Conservation (phyloP, 1,284 basidiomycete species). For the Sanghuangporus weigelae region DNA sequence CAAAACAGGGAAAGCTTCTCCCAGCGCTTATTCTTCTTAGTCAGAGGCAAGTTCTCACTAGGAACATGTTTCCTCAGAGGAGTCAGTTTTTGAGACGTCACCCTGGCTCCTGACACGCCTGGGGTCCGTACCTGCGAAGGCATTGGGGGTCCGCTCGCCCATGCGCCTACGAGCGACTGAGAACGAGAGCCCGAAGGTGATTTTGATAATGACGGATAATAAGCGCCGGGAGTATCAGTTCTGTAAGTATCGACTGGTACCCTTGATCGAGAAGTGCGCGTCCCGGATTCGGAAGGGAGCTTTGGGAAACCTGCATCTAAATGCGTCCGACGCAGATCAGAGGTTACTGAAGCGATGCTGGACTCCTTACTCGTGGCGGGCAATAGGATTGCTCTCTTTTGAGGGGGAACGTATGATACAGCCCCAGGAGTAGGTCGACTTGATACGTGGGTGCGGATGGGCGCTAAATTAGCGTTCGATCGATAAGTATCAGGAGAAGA, state of each 20-base stretch:
- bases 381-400: background rate
- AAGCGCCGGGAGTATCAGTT: background rate
- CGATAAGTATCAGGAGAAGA: background rate
- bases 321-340: background rate
- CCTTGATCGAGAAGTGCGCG: background rate
- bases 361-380: background rate
- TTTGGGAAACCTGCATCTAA: background rate
- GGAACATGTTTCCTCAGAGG: background rate
- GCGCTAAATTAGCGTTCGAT: background rate
- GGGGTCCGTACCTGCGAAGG: background rate
- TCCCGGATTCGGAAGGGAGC: background rate
- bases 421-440: background rate
- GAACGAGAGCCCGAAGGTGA: background rate
- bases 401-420: background rate
- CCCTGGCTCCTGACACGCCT: background rate
- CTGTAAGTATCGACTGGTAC: background rate
- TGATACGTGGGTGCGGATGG: background rate
- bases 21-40: background rate
- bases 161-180: background rate
- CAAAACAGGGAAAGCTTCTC: background rate
- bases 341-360: background rate
- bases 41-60: background rate
- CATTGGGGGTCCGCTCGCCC: background rate
- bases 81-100: background rate
- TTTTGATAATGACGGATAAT: background rate